Conservation (phyloP, 257 asterid genomes). For the Coffea eugenioides region DNA sequence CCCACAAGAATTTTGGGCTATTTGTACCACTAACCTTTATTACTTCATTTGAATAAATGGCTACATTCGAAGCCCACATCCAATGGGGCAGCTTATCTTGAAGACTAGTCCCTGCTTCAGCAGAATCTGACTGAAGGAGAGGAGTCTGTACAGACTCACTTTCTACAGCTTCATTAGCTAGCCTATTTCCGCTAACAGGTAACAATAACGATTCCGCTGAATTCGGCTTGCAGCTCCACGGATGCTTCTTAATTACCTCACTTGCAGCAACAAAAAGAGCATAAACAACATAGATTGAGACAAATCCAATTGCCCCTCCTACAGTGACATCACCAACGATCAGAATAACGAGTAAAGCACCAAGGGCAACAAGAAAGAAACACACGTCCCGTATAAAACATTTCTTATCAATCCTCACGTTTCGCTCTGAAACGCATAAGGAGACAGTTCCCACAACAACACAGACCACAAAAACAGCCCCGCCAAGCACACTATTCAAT, state of each 20-base stretch:
- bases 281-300: conserved; percentile 54
- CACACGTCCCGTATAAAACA: conserved; percentile 70
- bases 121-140: conserved; percentile 27
- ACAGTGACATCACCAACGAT: conserved; percentile 55
- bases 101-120: conserved; percentile 35
- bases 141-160: conserved; percentile 20
- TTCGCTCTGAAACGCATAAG: conserved; percentile 47
- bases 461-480: conserved; percentile 78
- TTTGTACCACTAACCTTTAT: conserved; percentile 19
- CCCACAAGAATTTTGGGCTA: conserved; percentile 41
- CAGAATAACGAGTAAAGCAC: conserved; percentile 44
- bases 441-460: conserved; percentile 66
- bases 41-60: conserved; percentile 51
- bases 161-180: conserved; percentile 23
- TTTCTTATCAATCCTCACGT: conserved; percentile 59
- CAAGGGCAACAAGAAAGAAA: conserved; percentile 49
- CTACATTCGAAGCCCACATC: conserved; percentile 61
- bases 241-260: conserved; percentile 43
- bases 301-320: conserved; percentile 57
- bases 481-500: conserved; percentile 80
- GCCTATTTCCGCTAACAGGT: conserved; percentile 30
- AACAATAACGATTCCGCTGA: conserved; percentile 38
- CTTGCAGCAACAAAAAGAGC: conserved; percentile 48
- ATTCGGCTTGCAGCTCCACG: conserved; percentile 34
- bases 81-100: conserved; percentile 51